Evolutionary conservation across 1,139 yeast genomes (phyloP).

Genomic region (Arxiozyma slooffiae): DNA sequence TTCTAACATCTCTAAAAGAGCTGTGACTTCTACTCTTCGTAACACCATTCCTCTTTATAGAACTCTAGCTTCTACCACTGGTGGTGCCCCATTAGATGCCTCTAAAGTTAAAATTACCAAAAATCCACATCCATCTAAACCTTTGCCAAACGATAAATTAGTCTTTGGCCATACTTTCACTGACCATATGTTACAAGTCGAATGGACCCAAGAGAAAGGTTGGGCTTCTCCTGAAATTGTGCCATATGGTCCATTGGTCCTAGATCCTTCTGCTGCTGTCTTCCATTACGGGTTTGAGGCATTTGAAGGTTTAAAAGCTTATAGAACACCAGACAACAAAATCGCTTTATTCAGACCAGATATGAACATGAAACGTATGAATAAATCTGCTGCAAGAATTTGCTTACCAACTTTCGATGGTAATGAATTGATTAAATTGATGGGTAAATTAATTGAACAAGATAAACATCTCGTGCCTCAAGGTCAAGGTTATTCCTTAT

Average conservation of each 20-base stretch:
- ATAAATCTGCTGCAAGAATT: conserved; percentile 75
- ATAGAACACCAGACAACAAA: conserved; percentile 56
- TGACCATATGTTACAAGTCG: conserved; percentile 80
- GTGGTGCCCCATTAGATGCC: conserved; percentile 50
- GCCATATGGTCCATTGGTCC: conserved; percentile 64
- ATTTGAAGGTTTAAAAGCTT: conserved; percentile 95
- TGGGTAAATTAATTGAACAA: conserved; percentile 60
- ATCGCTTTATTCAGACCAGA: conserved; percentile 83
- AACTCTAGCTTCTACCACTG: background rate
- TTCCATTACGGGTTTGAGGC: conserved; percentile 92
- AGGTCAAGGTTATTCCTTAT: conserved; percentile 80
- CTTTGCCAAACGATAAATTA: conserved; percentile 63
- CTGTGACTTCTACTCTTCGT: background rate
- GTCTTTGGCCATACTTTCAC: conserved; percentile 84
- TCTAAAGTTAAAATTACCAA: conserved; percentile 52
- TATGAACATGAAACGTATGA: conserved; percentile 86
- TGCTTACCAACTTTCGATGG: conserved; percentile 77
- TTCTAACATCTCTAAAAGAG: background rate
- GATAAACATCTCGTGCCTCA: conserved; percentile 75
- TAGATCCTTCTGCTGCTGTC: conserved; percentile 84
- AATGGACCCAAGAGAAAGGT: conserved; percentile 69
- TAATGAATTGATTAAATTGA: conserved; percentile 62
- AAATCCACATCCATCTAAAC: conserved; percentile 51
- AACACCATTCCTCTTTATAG: background rate
- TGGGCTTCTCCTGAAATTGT: conserved; percentile 85